Base-by-base conservation (phyloP, 257 asterid genomes). In the Ballota nigra region DNA sequence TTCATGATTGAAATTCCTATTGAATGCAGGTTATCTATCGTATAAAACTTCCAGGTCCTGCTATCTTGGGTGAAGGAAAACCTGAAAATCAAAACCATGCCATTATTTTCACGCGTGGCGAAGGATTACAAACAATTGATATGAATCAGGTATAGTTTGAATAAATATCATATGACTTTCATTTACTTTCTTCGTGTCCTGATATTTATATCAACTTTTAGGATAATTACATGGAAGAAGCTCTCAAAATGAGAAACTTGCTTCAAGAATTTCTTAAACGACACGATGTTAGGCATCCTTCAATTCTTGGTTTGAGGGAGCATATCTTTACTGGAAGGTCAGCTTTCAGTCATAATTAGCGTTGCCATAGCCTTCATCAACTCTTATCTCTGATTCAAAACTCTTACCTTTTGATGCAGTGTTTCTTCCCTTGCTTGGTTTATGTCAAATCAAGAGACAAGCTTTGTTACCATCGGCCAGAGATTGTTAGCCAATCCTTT, bases 51-150 rank as follows among this genome's bases (percentile, higher is more conserved):
- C 97, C 97, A 5, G 97, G 97, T n/a, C 47, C 91, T 55, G 97
- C 95, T 59, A 91, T 86, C 70, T 61, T 91, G 65, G 97, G 97
- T 52, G 97, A 91, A 86, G 97, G 97, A 49, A 91, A 91, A 73
- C 97, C 97, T 33, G 97, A 91, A 83, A 91, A 89, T 81, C 97
- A 91, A 79, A 91, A 91, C 76, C 97, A 91, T 79, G 97, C 97
- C 61, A 89, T 91, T 36, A 74, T 91, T 66, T 91, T 91, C 78
- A 83, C 86, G 19, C 96, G 97, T 38, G 97, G 97, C 57, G 97
- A 91, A 86, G 96, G 92, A 63, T 85, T 91, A 61, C 97, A 91
- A 79, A 87, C 97, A 71, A 91, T 91, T 73, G 97, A 91, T 81
- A 91, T 91, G 97, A 91, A 91, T 79, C 97, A 91, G 96, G 97